A percentile compares a stretch with the other conserved stretches of the same genome.
Conservation (phyloP, 2,329 filamentous ascomycete species). For the Phialophora expanda region DNA sequence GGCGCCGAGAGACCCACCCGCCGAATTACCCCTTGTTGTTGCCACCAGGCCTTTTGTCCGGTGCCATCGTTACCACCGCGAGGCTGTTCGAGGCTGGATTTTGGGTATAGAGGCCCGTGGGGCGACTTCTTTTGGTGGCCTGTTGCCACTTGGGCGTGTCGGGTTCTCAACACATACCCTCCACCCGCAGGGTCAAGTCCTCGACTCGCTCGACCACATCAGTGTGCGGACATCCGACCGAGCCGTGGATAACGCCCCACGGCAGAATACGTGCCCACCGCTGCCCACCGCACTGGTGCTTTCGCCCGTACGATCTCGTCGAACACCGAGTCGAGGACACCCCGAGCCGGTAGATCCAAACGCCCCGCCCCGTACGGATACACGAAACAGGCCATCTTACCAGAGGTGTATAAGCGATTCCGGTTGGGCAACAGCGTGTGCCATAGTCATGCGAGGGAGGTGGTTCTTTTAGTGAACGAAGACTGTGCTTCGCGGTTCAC, state of each 20-base stretch:
- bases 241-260: too few species aligned
- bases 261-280: too few species aligned
- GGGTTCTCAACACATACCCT: slow-evolving; percentile 61
- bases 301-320: slow-evolving; percentile 52
- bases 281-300: slow-evolving; percentile 57
- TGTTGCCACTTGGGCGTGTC: too few species aligned
- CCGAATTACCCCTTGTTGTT: too few species aligned
- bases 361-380: slow-evolving; percentile 50
- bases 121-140: too few species aligned
- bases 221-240: slow-evolving; percentile 57
- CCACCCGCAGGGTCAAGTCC: slow-evolving; percentile 51
- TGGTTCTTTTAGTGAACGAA: background rate
- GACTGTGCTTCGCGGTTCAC: too few species aligned
- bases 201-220: slow-evolving; percentile 62
- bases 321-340: slow-evolving; percentile 53
- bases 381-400: slow-evolving; percentile 54
- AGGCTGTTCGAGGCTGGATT: too few species aligned
- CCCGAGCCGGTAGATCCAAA: slow-evolving; percentile 49
- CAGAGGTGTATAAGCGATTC: slow-evolving; percentile 53
- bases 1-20: too few species aligned
- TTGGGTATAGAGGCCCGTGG: too few species aligned
- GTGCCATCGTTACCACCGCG: too few species aligned
- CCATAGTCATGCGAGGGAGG: slow-evolving; percentile 40
- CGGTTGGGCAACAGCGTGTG: slow-evolving; percentile 48
- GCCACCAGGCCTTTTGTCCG: too few species aligned